Conservation (phyloP, 2,329 filamentous ascomycete species). For the Purpureocillium takamizusanense region DNA sequence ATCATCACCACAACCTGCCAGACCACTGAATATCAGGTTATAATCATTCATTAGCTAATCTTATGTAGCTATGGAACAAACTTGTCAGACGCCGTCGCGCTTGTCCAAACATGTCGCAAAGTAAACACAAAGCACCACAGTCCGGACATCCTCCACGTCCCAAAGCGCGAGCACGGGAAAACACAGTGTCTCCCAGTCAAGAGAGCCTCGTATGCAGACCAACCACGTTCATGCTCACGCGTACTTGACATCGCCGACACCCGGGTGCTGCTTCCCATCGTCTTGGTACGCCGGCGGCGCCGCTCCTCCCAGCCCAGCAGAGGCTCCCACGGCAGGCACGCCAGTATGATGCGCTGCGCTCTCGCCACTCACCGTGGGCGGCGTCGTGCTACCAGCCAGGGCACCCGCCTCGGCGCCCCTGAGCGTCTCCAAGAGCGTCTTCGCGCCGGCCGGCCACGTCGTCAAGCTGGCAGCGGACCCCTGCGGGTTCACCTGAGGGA, state of each 20-base stretch:
- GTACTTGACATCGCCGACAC: slow-evolving; percentile 5
- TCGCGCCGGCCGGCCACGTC: slow-evolving; percentile 23
- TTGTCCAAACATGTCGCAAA: no score
- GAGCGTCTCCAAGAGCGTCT: slow-evolving; percentile 19
- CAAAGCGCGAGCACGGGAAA: no score
- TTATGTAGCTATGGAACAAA: no score
- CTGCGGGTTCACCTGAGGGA: slow-evolving; percentile 11
- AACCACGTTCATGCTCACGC: not conserved
- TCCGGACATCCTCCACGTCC: no score
- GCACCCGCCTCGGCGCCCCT: slow-evolving; percentile 21
- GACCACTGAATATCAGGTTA: no score
- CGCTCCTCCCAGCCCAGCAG: not conserved
- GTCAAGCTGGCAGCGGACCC: slow-evolving; percentile 6
- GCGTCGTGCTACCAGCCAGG: not conserved
- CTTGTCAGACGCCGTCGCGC: no score
- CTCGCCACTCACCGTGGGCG: not conserved
- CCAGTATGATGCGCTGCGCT: not conserved
- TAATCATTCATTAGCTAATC: no score
- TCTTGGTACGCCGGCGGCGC: slow-evolving; percentile 5
- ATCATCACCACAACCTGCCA: no score
- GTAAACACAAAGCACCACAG: no score
- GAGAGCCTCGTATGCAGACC: no score
- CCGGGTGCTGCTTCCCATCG: slow-evolving; percentile 4
- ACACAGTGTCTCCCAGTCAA: no score
- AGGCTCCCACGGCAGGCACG: not conserved